Conservation (phyloP, 768 basidiomycete genomes). For the Leccinum rimulosum region DNA sequence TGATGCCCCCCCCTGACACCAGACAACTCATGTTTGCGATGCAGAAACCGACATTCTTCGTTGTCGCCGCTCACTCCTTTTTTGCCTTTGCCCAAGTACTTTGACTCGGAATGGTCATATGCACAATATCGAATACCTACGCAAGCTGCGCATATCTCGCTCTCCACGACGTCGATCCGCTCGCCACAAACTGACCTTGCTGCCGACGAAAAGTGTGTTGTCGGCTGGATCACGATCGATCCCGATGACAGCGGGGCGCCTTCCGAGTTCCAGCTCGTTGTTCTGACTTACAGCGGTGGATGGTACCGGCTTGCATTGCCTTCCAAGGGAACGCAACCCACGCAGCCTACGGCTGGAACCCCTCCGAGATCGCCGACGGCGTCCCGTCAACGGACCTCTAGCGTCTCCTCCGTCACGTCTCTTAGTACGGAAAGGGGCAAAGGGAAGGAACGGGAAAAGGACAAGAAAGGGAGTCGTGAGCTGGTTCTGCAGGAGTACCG, state of each 20-base stretch:
- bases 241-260: constrained; percentile 33
- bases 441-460: constrained; percentile 54
- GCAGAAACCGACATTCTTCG: constrained; percentile 81
- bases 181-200: constrained; percentile 57
- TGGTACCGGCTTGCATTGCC: constrained; percentile 86
- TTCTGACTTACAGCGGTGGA: constrained; percentile 84
- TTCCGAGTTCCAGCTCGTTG: constrained; percentile 73
- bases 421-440: constrained; percentile 49
- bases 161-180: constrained; percentile 62
- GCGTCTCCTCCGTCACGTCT: constrained; percentile 49
- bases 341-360: constrained; percentile 32
- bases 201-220: constrained; percentile 83
- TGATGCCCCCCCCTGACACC: constrained; percentile 1
- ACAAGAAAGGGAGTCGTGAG: constrained; percentile 56
- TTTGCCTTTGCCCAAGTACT: constrained; percentile 84
- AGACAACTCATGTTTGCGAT: constrained; percentile 6
- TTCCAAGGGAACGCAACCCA: constrained; percentile 20
- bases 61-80: constrained; percentile 79
- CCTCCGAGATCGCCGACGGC: constrained; percentile 42
- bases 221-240: constrained; percentile 75
- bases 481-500: constrained; percentile 76
- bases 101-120: constrained; percentile 96
- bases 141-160: constrained; percentile 77
- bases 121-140: constrained; percentile 88
- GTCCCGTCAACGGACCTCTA: constrained; percentile 50